Base-by-base conservation (phyloP, 2,329 filamentous ascomycete genomes). In the Pseudopithomyces maydicus region DNA sequence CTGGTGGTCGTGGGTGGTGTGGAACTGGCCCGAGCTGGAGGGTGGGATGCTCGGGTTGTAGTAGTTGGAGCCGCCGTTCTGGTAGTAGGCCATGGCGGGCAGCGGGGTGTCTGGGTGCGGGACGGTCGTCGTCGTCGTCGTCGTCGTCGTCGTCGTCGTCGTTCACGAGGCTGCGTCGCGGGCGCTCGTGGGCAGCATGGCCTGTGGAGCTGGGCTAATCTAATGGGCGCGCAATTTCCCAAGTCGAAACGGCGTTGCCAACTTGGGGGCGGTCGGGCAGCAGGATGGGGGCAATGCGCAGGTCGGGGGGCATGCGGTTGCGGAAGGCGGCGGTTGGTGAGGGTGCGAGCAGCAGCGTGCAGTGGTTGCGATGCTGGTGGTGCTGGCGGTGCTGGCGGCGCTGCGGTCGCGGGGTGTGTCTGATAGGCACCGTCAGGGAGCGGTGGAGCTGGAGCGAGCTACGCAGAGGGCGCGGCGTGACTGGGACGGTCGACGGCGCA, bases 21-120 rank as follows among this genome's bases (percentile, higher is more conserved):
- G 72, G 56, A 76, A 74, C 43, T 70, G 71, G 57, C 61, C 59
- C 19, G 68, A 74, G 52, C 69, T 75, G 55, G 77, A 74, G 55
- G 78, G 79, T 41, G 77, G 70, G 61, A 67, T 74, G 59, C 62
- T 79, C 74, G 67, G 71, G 61, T 68, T 78, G 73, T 75, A 81
- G 79, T 82, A 79, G 66, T 80, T 82, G 62, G 81, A 76, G 59
- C 82, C 81, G 71, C 83, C 81, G 71, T 83, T 82, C 57, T 80
- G 81, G 70, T 86, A 82, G 72, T 85, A 81, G 62, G 84, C 81
- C 84, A 86, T 86, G 69, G 58, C 66, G 68, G 49, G 54, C 54
- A 53, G 54, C 29, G 6, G 44, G n/a, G 54, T 29, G 53, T 56
- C 54, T 56, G 43, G 57, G 26, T 29, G 26, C 26, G 26, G 8